Percentiles rank a stretch among this genome's conserved stretches.
Evolutionary conservation across 345 rosid genomes (phyloP).

Genomic region (Arabidopsis arenosa): DNA sequence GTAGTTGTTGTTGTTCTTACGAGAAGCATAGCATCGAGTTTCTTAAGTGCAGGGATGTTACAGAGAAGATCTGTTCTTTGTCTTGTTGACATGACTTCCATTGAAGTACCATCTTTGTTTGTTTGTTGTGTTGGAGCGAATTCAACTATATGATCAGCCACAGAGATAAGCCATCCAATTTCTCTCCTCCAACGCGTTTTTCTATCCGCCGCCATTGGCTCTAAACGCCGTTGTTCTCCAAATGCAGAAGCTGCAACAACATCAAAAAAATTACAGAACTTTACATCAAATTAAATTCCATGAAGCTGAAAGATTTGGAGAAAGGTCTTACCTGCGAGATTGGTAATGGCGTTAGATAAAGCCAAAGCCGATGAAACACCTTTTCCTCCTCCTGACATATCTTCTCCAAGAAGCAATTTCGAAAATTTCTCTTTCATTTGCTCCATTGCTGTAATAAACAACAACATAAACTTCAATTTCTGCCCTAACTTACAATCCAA

Average conservation of each 20-base stretch:
- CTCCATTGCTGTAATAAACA: constrained; percentile 54
- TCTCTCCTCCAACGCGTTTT: constrained; percentile 69
- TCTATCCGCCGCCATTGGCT: constrained; percentile 68
- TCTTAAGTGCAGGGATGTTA: constrained; percentile 93
- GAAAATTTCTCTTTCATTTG: constrained; percentile 71
- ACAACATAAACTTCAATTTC: neutral
- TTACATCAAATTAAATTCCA: neutral
- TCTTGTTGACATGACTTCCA: constrained; percentile 84
- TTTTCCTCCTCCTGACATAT: constrained; percentile 85
- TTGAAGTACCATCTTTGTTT: constrained; percentile 57
- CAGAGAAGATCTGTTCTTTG: constrained; percentile 86
- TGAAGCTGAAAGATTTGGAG: neutral
- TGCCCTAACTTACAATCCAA: neutral
- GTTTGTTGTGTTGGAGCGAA: constrained; percentile 69
- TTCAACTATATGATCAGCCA: constrained; percentile 73
- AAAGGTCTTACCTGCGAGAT: constrained; percentile 48
- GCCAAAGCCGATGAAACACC: constrained; percentile 86
- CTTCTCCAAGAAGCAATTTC: constrained; percentile 74
- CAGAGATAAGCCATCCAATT: constrained; percentile 73
- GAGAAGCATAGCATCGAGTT: constrained; percentile 90
- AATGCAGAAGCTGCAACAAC: constrained; percentile 50
- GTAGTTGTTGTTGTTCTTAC: constrained; percentile 56
- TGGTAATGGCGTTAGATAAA: constrained; percentile 61
- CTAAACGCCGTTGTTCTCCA: constrained; percentile 57
- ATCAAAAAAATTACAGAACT: constrained; percentile 1